phyloP scores from a whole-genome alignment of 2,329 filamentous ascomycete genomes.

The Aspergillus felis region DNA sequence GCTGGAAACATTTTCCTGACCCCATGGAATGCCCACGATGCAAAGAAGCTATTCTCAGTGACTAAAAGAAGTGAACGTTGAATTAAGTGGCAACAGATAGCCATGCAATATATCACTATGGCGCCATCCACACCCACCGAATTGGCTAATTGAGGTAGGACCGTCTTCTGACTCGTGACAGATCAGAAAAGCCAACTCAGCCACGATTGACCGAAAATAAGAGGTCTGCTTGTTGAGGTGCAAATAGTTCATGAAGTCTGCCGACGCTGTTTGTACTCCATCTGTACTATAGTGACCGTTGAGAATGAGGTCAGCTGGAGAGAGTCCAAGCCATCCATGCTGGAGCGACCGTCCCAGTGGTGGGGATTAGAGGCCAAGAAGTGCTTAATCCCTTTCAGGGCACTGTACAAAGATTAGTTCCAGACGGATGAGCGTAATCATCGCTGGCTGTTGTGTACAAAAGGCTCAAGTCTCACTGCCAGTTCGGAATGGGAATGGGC shows the following conservation, averaged over 20 bases:
- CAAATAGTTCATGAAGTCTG: neutral
- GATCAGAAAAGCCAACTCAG: slow-evolving; percentile 19
- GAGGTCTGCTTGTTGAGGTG: neutral
- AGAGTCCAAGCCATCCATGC: neutral
- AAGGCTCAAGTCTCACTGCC: neutral
- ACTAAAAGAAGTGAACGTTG: neutral
- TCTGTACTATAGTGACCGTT: neutral
- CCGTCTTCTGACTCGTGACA: slow-evolving; percentile 31
- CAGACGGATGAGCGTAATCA: neutral
- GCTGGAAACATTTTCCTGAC: neutral
- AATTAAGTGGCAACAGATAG: neutral
- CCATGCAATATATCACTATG: neutral
- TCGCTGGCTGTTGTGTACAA: neutral
- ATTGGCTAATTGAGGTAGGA: slow-evolving; percentile 1
- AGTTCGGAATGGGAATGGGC: neutral
- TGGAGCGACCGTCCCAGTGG: neutral
- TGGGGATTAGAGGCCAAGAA: neutral
- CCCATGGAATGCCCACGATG: slow-evolving; percentile 9
- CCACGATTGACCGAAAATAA: neutral
- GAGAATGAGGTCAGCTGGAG: neutral
- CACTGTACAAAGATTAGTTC: neutral
- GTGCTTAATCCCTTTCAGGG: neutral
- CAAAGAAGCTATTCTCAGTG: slow-evolving; percentile 8
- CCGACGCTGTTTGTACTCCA: neutral
- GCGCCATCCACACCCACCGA: neutral